Percentiles rank a stretch among this genome's conserved stretches.
These are phyloP conservation scores for Penicillium olsonii DNA, from an alignment of 2,329 filamentous ascomycete genomes.

Conservation along the genomic window DNA sequence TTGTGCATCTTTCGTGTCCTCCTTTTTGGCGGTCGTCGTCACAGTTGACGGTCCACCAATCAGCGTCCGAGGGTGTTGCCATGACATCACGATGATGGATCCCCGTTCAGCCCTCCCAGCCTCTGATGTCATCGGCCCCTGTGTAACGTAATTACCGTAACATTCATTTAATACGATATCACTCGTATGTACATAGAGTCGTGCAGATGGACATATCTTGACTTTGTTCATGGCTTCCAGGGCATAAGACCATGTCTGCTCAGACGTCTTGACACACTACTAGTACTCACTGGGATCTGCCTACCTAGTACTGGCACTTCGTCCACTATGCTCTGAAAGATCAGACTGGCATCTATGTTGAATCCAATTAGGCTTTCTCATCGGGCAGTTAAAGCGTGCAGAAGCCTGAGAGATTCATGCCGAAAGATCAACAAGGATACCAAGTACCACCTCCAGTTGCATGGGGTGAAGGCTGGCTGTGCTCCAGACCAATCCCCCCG, in stretches of 20 bases:
- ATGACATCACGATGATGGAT: slow-evolving; percentile 20
- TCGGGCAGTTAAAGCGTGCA: background rate
- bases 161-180: background rate
- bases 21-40: slow-evolving; percentile 17
- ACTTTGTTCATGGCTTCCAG: too few relatives aligned
- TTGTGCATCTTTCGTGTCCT: slow-evolving; percentile 1
- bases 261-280: too few relatives aligned
- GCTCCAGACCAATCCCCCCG: background rate
- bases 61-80: background rate
- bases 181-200: too few relatives aligned
- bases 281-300: too few relatives aligned
- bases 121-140: slow-evolving; percentile 23
- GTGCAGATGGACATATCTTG: too few relatives aligned
- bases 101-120: slow-evolving; percentile 7
- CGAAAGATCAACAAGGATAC: background rate
- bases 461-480: background rate
- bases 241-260: too few relatives aligned
- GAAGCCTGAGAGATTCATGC: background rate
- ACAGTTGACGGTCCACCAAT: slow-evolving; percentile 13
- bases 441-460: background rate
- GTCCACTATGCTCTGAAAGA: too few relatives aligned
- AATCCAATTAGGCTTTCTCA: background rate
- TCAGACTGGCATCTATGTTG: too few relatives aligned
- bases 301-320: too few relatives aligned
- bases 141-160: background rate